phyloP scores from a whole-genome alignment of 352 stramenopile genomes.

The Phytophthora megakarya region DNA sequence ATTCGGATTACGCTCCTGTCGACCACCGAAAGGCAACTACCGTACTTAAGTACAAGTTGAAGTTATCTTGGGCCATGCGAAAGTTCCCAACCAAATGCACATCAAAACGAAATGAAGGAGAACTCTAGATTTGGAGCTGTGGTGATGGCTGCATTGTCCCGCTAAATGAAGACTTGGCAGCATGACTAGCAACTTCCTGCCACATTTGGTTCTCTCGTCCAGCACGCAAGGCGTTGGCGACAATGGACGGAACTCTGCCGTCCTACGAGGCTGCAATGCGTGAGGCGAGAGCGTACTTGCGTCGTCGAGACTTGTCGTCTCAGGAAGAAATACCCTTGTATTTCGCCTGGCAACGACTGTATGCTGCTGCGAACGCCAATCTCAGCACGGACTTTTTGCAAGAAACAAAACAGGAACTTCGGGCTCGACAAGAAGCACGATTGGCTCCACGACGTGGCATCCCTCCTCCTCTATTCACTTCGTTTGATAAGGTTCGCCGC shows the following conservation, averaged over 20 bases:
- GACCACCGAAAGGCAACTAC: slow-evolving; percentile 33
- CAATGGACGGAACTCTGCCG: slow-evolving; percentile 29
- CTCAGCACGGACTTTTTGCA: slow-evolving; percentile 51
- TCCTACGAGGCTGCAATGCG: slow-evolving; percentile 49
- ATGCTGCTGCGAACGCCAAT: slow-evolving; percentile 48
- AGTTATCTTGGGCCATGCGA: slow-evolving; percentile 33
- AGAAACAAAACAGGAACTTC: slow-evolving; percentile 38
- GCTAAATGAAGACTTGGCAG: slow-evolving; percentile 27
- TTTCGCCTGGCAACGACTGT: slow-evolving; percentile 61
- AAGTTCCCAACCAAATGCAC: not conserved
- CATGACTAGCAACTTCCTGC: not conserved
- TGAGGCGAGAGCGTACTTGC: slow-evolving; percentile 37
- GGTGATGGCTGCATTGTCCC: slow-evolving; percentile 14
- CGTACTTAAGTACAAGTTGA: slow-evolving; percentile 18
- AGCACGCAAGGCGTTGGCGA: not conserved
- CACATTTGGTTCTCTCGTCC: slow-evolving; percentile 32
- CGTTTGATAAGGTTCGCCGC: slow-evolving; percentile 35
- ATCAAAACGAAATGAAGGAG: slow-evolving; percentile 13
- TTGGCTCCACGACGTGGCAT: slow-evolving; percentile 42
- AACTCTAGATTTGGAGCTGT: slow-evolving; percentile 27
- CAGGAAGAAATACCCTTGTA: slow-evolving; percentile 59
- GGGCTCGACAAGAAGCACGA: slow-evolving; percentile 39
- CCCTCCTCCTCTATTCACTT: slow-evolving; percentile 30
- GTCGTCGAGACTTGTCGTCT: slow-evolving; percentile 48
- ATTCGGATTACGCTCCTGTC: slow-evolving; percentile 1